Evolutionary conservation across 257 asterid species (phyloP).

Genomic region (Nicotiana paniculata): DNA sequence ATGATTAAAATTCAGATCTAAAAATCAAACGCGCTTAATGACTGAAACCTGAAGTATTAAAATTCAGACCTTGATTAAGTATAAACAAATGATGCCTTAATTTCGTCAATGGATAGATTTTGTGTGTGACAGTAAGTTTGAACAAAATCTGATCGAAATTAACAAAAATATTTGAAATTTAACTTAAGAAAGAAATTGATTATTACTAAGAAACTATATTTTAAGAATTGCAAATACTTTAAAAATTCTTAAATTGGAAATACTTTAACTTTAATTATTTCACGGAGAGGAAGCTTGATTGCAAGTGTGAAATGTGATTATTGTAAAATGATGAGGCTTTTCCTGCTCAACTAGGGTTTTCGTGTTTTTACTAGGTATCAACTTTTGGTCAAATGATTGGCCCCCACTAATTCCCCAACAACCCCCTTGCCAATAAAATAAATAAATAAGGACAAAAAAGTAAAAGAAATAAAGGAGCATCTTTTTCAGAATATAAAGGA

Average conservation of each 20-base stretch:
- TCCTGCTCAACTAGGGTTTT: background rate
- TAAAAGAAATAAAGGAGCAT: background rate
- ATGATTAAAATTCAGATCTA: too few relatives aligned
- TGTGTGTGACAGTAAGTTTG: too few relatives aligned
- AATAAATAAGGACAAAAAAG: background rate
- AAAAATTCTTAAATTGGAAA: background rate
- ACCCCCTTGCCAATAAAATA: background rate
- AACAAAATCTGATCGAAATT: too few relatives aligned
- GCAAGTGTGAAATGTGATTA: background rate
- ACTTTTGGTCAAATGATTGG: background rate
- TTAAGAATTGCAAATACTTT: too few relatives aligned
- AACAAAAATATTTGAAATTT: too few relatives aligned
- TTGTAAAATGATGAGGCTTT: conserved; percentile 1
- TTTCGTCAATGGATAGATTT: too few relatives aligned
- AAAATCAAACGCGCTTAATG: too few relatives aligned
- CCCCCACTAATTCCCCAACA: background rate
- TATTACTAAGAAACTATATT: too few relatives aligned
- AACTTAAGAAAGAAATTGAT: too few relatives aligned
- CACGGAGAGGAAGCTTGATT: background rate
- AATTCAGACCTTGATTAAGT: too few relatives aligned
- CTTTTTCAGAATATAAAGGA: background rate
- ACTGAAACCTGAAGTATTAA: too few relatives aligned
- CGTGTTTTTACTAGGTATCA: background rate
- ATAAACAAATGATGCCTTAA: too few relatives aligned
- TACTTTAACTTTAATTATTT: background rate